These are phyloP conservation scores for Zasmidium citrigriseum DNA, from an alignment of 2,329 filamentous ascomycete species.

Conservation along the genomic window DNA sequence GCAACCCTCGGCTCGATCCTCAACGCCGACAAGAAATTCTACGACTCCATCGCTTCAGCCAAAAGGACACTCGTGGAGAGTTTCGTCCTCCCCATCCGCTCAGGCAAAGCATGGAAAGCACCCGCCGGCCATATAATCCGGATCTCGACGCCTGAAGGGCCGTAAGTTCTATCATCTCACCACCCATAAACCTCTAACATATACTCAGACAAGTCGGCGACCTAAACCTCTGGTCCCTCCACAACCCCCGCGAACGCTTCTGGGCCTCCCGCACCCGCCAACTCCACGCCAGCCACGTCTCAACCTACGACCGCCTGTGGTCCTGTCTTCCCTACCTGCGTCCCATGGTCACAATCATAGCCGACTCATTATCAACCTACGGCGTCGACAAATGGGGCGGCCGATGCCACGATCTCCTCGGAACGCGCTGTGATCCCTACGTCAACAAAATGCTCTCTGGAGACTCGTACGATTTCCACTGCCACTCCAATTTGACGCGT, in stretches of 20 bases:
- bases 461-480: constrained; percentile 77
- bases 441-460: constrained; percentile 73
- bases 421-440: constrained; percentile 82
- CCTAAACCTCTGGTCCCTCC: constrained; percentile 76
- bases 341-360: constrained; percentile 68
- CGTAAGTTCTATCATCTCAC: constrained; percentile 59
- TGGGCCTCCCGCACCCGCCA: constrained; percentile 80
- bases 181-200: constrained; percentile 58
- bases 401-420: constrained; percentile 75
- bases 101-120: constrained; percentile 71
- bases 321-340: constrained; percentile 75
- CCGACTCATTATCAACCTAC: constrained; percentile 60
- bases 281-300: constrained; percentile 74
- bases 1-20: constrained; percentile 33
- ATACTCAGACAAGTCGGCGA: constrained; percentile 89
- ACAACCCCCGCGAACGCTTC: constrained; percentile 77
- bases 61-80: constrained; percentile 24
- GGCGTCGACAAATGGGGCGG: constrained; percentile 55
- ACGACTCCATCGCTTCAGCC: constrained; percentile 27
- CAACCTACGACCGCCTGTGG: constrained; percentile 73
- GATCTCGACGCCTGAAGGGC: constrained; percentile 66
- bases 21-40: constrained; percentile 30
- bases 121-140: constrained; percentile 68
- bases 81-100: constrained; percentile 67
- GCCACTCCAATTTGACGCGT: constrained; percentile 77